Evolutionary conservation across 2,329 filamentous ascomycete genomes (phyloP).

Genomic region (Akanthomyces muscarius): DNA sequence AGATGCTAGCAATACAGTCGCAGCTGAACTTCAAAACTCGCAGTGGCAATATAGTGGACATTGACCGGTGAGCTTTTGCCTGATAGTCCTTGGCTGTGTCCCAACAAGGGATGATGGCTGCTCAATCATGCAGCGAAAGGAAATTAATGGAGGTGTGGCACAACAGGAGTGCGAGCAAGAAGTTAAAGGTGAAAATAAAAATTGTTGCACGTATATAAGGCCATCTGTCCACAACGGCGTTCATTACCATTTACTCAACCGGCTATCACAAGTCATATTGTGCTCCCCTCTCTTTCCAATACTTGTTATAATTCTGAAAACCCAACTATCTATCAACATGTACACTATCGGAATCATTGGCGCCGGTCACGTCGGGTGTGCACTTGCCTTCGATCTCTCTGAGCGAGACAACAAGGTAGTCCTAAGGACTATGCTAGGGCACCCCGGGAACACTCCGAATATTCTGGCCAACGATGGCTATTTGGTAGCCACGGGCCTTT

Average conservation of each 20-base stretch:
- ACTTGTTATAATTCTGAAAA: background rate
- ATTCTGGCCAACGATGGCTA: background rate
- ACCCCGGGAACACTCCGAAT: conserved; percentile 5
- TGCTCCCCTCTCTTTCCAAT: background rate
- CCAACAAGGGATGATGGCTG: background rate
- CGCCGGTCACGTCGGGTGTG: conserved; percentile 20
- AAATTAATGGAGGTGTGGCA: too few relatives aligned
- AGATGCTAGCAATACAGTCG: background rate
- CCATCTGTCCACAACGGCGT: too few relatives aligned
- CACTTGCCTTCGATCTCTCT: conserved; percentile 17
- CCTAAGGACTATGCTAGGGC: conserved; percentile 9
- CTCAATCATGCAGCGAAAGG: background rate
- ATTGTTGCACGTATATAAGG: too few relatives aligned
- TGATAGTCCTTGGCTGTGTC: background rate
- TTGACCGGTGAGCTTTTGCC: background rate
- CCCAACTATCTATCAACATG: background rate
- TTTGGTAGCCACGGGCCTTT: background rate
- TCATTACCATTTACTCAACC: background rate
- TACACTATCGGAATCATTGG: conserved; percentile 13
- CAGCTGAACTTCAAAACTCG: too few relatives aligned
- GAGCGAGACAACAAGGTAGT: conserved; percentile 10
- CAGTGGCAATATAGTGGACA: background rate
- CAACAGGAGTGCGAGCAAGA: too few relatives aligned
- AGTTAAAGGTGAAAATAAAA: too few relatives aligned
- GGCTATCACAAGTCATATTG: background rate